Conservation (phyloP, 768 basidiomycete species). For the Rhodosporidiobolus sp. region DNA sequence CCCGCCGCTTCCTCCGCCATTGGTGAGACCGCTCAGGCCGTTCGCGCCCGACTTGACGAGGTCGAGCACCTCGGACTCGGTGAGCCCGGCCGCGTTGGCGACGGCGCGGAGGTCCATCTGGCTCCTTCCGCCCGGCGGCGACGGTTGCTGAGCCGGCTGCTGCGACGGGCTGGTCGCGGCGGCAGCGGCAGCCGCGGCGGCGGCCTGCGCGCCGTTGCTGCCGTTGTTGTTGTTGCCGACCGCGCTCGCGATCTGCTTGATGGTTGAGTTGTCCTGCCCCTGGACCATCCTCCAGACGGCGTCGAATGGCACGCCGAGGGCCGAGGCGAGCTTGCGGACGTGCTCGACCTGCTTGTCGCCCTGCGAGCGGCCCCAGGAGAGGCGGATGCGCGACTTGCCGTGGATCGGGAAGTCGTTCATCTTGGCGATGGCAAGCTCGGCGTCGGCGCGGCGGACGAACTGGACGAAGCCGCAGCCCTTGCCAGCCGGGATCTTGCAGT, state of each 20-base stretch:
- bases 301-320: constrained; percentile 44
- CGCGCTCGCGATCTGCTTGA: constrained; percentile 44
- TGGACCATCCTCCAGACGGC: constrained; percentile 45
- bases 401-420: constrained; percentile 96
- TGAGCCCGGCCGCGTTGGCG: constrained; percentile 37
- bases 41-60: constrained; percentile 27
- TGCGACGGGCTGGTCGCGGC: not conserved
- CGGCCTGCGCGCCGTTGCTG: not conserved
- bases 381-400: constrained; percentile 73
- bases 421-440: constrained; percentile 83
- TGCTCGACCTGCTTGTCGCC: constrained; percentile 46
- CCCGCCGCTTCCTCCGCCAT: not conserved
- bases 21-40: not conserved
- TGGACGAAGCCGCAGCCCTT: constrained; percentile 96
- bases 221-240: constrained; percentile 14
- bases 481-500: constrained; percentile 89
- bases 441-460: constrained; percentile 85
- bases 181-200: not conserved
- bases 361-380: constrained; percentile 91
- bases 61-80: constrained; percentile 38
- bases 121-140: not conserved
- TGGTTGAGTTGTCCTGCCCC: constrained; percentile 43
- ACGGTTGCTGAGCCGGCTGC: not conserved
- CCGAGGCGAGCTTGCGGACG: constrained; percentile 42
- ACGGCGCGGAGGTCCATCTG: constrained; percentile 40